These are phyloP conservation scores for Penicilliopsis zonata DNA, from an alignment of 495 filamentous ascomycete genomes.

Conservation along the genomic window DNA sequence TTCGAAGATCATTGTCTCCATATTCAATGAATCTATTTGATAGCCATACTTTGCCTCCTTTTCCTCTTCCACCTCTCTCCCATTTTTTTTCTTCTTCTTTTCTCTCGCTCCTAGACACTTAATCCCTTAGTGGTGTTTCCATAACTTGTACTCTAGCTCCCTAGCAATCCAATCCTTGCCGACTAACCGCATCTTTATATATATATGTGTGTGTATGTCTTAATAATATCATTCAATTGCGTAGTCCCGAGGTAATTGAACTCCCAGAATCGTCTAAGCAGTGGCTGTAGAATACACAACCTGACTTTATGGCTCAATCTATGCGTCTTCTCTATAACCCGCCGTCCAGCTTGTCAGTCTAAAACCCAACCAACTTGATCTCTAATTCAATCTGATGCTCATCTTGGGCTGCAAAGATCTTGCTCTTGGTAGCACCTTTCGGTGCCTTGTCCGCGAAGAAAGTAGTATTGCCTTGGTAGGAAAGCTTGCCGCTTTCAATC, in stretches of 20 bases:
- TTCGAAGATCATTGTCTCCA: no score
- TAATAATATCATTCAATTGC: no score
- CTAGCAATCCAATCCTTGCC: not conserved
- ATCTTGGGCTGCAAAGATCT: slow-evolving; percentile 20
- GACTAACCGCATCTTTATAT: not conserved
- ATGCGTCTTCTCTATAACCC: no score
- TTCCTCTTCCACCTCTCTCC: no score
- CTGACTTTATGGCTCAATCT: no score
- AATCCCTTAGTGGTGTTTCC: slow-evolving; percentile 1
- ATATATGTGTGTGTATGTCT: no score
- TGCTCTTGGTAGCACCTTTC: slow-evolving; percentile 32
- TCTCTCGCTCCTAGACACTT: slow-evolving; percentile 1
- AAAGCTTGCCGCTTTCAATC: slow-evolving; percentile 30
- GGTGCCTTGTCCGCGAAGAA: slow-evolving; percentile 50
- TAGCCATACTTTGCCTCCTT: no score
- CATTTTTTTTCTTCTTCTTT: slow-evolving; percentile 3
- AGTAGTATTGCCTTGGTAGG: slow-evolving; percentile 34
- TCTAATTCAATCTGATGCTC: slow-evolving; percentile 27
- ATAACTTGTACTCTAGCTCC: slow-evolving; percentile 3
- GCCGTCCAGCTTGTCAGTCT: no score
- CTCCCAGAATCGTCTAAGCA: no score
- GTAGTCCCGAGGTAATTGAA: no score
- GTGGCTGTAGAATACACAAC: no score
- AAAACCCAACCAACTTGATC: slow-evolving; percentile 18
- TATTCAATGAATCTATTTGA: no score